Evolutionary conservation across 2,329 filamentous ascomycete species (phyloP).

Genomic region (Coleophoma eucalyptorum): DNA sequence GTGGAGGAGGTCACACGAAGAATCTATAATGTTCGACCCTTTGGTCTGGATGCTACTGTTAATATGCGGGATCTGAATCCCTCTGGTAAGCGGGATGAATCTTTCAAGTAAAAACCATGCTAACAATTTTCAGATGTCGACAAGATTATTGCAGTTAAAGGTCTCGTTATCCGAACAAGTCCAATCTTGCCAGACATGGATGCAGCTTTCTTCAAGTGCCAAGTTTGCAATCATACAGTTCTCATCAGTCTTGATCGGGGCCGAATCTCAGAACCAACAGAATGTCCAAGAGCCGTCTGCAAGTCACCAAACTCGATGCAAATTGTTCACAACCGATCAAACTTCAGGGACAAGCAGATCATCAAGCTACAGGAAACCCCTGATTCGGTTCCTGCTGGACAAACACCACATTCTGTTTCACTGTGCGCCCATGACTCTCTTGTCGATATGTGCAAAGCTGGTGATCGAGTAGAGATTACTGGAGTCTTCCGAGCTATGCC

Average conservation of each 20-base stretch:
- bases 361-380: constrained; percentile 98
- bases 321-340: constrained; percentile 92
- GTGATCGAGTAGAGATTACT: constrained; percentile 92
- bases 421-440: constrained; percentile 95
- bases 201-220: constrained; percentile 95
- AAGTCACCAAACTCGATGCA: constrained; percentile 93
- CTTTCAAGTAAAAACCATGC: constrained; percentile 2
- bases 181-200: constrained; percentile 99
- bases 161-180: constrained; percentile 90
- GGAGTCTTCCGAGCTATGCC: constrained; percentile 96
- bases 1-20: constrained; percentile 74
- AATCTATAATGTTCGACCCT: constrained; percentile 83
- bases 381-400: constrained; percentile 88
- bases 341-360: constrained; percentile 95
- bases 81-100: constrained; percentile 47
- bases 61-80: constrained; percentile 95
- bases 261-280: constrained; percentile 90
- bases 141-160: constrained; percentile 91
- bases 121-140: constrained; percentile 70
- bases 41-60: constrained; percentile 79
- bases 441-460: constrained; percentile 96
- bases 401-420: constrained; percentile 95
- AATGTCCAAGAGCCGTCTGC: constrained; percentile 81
- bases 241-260: constrained; percentile 91
- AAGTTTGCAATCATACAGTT: constrained; percentile 86